Evolutionary conservation across 495 filamentous ascomycete genomes (phyloP), one percentile per base, ranked within the genome.

Genomic region (Jackrogersella minutella): DNA sequence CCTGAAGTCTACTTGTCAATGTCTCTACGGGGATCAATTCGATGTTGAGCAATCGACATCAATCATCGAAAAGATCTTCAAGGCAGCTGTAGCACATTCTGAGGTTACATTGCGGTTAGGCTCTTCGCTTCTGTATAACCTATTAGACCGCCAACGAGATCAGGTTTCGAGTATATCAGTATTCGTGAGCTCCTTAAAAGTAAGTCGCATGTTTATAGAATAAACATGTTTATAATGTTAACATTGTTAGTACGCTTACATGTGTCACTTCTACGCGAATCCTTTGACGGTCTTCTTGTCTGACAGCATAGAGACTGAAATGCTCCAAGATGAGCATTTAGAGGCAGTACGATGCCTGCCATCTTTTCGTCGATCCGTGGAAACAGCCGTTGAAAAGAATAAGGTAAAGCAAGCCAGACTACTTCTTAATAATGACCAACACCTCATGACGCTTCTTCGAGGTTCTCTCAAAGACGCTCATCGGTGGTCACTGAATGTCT

Each of bases 211-310:
- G 17, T n/a, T 7, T 4, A 1, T 44, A 22, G 3, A 13, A n/a
- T 3, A 28, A 9, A 8, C 10, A 50, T 50, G 2, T 51, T 16
- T 57, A 16, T 33, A 22, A 36, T 55, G 64, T 61, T 69, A 24
- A 37, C 16, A 26, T 2, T 46, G 50, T 10, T 64, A 96, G 90
- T 97, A 97, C 77, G 86, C 88, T 11, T 94, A 95, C 67, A 97
- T 99, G 94, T 92, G 90, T 26, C 92, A 97, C 74, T 97, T 96
- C 74, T 98, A 94, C 72, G 91, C 91, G 37, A 97, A 98, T 74
- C 86, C 91, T 0, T 78, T 97, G n/a, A 90, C 91, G 40, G 77
- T 92, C 14, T 79, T 96, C 33, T 80, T 85, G 14, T 76, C 78
- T 2, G 74, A 76, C n/a, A 62, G 70, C n/a, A 65, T 60, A 26